phyloP scores from a whole-genome alignment of 441 rosid species.

The Populus hybrid region DNA sequence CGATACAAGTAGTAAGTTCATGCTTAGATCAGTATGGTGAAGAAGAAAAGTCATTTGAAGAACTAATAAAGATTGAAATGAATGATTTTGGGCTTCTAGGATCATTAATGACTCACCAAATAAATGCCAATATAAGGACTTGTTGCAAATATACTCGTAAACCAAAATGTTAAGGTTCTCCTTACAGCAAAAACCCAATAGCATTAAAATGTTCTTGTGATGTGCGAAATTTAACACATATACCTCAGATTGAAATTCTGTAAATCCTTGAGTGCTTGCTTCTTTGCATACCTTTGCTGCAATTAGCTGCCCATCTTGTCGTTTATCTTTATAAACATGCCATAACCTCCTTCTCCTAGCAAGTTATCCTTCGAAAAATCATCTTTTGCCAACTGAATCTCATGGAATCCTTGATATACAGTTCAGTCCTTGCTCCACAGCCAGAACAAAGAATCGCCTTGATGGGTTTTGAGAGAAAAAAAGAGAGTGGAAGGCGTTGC shows the following conservation, averaged over 20 bases:
- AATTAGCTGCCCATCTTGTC: constrained; percentile 49
- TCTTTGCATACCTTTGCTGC: constrained; percentile 63
- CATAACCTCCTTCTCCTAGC: constrained; percentile 66
- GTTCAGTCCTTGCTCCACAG: constrained; percentile 48
- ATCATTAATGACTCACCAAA: constrained; percentile 35
- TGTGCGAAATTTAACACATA: constrained; percentile 50
- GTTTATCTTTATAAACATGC: constrained; percentile 54
- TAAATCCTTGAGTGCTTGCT: constrained; percentile 53
- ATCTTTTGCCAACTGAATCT: constrained; percentile 41
- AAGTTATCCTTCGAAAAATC: constrained; percentile 45
- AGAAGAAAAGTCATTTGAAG: background rate
- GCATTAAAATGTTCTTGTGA: constrained; percentile 73
- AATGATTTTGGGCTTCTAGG: background rate
- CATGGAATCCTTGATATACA: constrained; percentile 44
- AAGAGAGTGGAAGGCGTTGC: no score
- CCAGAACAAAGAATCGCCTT: constrained; percentile 40
- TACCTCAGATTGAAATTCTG: constrained; percentile 50
- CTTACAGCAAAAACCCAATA: constrained; percentile 61
- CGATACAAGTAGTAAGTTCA: background rate
- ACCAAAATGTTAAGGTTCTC: constrained; percentile 59
- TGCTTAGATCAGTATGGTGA: background rate
- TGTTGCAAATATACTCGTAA: constrained; percentile 67
- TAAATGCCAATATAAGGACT: constrained; percentile 59
- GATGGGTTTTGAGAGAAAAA: no score
- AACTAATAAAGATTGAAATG: background rate